phyloP scores from a whole-genome alignment of 129 eudicot species.

The Flaveria brownii region DNA sequence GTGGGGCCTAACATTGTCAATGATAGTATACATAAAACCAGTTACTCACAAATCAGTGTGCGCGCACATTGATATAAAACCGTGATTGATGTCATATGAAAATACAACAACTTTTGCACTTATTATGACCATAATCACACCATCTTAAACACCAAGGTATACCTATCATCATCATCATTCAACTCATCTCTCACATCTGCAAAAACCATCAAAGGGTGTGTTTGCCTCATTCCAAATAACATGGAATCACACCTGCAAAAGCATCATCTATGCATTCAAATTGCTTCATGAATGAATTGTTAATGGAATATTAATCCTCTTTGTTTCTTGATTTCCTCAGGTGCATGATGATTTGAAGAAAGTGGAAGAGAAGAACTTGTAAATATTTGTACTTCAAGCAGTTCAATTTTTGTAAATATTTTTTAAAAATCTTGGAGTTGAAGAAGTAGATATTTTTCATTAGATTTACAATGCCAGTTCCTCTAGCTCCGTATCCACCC shows the following conservation, averaged over 20 bases:
- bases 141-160: slow-evolving; percentile 21
- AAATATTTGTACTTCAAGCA: slow-evolving; percentile 11
- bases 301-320: slow-evolving; percentile 17
- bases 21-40: slow-evolving; percentile 32
- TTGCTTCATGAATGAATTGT: slow-evolving; percentile 26
- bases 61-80: slow-evolving; percentile 9
- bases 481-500: slow-evolving; percentile 86
- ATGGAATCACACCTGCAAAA: slow-evolving; percentile 33
- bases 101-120: background rate
- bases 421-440: slow-evolving; percentile 39
- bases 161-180: slow-evolving; percentile 26
- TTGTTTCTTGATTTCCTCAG: slow-evolving; percentile 28
- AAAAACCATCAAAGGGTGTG: slow-evolving; percentile 50
- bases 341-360: slow-evolving; percentile 31
- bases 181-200: slow-evolving; percentile 41
- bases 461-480: slow-evolving; percentile 68
- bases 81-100: background rate
- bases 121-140: background rate
- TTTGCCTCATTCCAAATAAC: slow-evolving; percentile 42
- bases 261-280: slow-evolving; percentile 29
- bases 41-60: slow-evolving; percentile 33
- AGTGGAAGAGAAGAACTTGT: slow-evolving; percentile 24
- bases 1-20: slow-evolving; percentile 20
- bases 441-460: slow-evolving; percentile 20
- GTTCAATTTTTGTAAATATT: slow-evolving; percentile 32